Percentiles rank a stretch among this genome's conserved stretches.
phyloP scores from a whole-genome alignment of 2,329 filamentous ascomycete genomes.

The Botrytis pseudocinerea region DNA sequence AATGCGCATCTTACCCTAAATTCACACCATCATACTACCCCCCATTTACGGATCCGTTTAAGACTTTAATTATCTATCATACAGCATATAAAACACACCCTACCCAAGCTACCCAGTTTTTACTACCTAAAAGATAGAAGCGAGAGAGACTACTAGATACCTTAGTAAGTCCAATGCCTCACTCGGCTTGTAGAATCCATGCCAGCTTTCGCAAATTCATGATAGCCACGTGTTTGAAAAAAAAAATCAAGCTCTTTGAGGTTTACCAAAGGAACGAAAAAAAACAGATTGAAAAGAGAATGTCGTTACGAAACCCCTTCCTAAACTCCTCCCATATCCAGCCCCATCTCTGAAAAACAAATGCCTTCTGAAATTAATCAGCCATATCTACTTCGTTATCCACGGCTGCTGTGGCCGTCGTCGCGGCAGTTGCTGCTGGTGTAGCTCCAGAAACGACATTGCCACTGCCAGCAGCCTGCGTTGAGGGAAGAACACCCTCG shows the following conservation, averaged over 20 bases:
- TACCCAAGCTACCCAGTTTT: constrained; percentile 6
- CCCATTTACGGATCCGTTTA: background rate
- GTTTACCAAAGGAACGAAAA: background rate
- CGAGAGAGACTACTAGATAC: background rate
- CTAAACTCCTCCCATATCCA: constrained; percentile 12
- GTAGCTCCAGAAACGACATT: background rate
- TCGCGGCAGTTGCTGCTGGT: background rate
- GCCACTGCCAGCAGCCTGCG: background rate
- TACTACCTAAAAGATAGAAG: background rate
- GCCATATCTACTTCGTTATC: constrained; percentile 24
- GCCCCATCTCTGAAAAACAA: background rate
- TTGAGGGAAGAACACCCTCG: constrained; percentile 32
- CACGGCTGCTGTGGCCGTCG: constrained; percentile 1
- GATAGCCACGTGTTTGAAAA: background rate
- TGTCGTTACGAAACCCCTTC: constrained; percentile 8
- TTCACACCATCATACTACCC: background rate
- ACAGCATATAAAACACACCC: constrained; percentile 10
- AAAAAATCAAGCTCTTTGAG: constrained; percentile 10
- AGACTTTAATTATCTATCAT: constrained; percentile 12
- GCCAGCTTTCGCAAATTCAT: constrained; percentile 7
- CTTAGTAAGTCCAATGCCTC: constrained; percentile 2
- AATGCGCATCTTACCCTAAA: too few species aligned
- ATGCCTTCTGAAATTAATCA: constrained; percentile 8
- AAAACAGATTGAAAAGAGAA: constrained; percentile 7
- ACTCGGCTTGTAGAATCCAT: constrained; percentile 6